Base-by-base conservation (phyloP, 2,329 filamentous ascomycete genomes). In the Trichophyton benhamiae region DNA sequence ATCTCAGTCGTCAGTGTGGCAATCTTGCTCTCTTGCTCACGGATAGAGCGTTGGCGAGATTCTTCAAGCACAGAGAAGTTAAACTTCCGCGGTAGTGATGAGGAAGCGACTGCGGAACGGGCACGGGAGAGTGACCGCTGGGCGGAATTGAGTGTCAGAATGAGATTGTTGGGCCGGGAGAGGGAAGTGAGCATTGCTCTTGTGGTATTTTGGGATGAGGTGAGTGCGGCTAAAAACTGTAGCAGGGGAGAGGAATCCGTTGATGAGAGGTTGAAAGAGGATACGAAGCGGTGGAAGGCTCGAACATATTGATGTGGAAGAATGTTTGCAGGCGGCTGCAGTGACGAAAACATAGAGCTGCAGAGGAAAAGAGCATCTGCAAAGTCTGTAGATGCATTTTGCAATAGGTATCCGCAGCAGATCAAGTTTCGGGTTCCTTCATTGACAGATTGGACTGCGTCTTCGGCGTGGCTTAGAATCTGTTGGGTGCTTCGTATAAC, bases 401-500 rank as follows among this genome's bases (percentile, higher is more conserved):
- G 84, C 30, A 92, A 75, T 63, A 83, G 83, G 70, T 94, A 92
- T 25, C 87, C 85, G 61, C 90, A 83, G 62, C 92, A 85, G 44
- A 94, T 86, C 59, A 95, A 84, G 67, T 86, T 89, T 73, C 88
- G 89, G 0, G 88, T 92, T 60, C 89, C 87, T 68, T 87, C 86
- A 68, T 91, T 91, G 63, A 97, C 84, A 65, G 87, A 85, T 58
- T 91, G 86, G 44, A 99, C 86, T 74, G 91, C 91, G 61, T 97
- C 92, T 67, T 90, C 84, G 20, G 92, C 92, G 70, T 96, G 89
- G 59, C 90, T 86, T 60, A 96, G 86, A 73, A 99, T 96, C 67
- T 94, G 86, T 70, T 97, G 92, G 2, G 96, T 91, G 73, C 96
- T 92, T 30, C 86, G 83, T 57, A 92, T 83, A 65, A 94, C 88